Conservation (phyloP, 306 rosid genomes). For the Acacia crassicarpa region DNA sequence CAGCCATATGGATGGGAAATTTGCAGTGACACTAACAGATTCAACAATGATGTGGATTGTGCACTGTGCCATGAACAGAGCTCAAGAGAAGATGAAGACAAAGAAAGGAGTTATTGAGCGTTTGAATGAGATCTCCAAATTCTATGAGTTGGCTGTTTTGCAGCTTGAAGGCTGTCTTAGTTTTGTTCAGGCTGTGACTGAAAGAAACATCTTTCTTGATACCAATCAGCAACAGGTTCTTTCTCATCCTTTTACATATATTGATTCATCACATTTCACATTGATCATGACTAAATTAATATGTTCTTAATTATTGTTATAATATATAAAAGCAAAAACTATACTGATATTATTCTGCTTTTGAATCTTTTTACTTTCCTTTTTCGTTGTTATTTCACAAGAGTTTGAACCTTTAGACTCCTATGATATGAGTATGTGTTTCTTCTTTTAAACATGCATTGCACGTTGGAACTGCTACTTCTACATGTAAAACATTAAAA, state of each 20-base stretch:
- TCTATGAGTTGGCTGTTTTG: slow-evolving; percentile 85
- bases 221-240: slow-evolving; percentile 59
- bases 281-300: neutral
- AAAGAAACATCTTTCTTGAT: slow-evolving; percentile 44
- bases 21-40: slow-evolving; percentile 60
- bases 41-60: slow-evolving; percentile 92
- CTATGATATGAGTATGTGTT: neutral
- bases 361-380: neutral
- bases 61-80: slow-evolving; percentile 78
- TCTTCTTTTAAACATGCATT: neutral
- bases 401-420: neutral
- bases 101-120: slow-evolving; percentile 70
- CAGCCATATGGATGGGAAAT: slow-evolving; percentile 46
- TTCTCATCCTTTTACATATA: neutral
- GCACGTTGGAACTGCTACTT: neutral
- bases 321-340: neutral
- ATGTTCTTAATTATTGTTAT: no score
- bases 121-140: slow-evolving; percentile 78
- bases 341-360: neutral
- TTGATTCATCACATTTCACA: no score
- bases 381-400: neutral
- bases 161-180: slow-evolving; percentile 81
- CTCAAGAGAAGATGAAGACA: slow-evolving; percentile 69
- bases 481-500: neutral
- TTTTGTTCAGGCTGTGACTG: slow-evolving; percentile 65